phyloP scores from a whole-genome alignment of 208 protist genomes.

The Crithidia brevicula region DNA sequence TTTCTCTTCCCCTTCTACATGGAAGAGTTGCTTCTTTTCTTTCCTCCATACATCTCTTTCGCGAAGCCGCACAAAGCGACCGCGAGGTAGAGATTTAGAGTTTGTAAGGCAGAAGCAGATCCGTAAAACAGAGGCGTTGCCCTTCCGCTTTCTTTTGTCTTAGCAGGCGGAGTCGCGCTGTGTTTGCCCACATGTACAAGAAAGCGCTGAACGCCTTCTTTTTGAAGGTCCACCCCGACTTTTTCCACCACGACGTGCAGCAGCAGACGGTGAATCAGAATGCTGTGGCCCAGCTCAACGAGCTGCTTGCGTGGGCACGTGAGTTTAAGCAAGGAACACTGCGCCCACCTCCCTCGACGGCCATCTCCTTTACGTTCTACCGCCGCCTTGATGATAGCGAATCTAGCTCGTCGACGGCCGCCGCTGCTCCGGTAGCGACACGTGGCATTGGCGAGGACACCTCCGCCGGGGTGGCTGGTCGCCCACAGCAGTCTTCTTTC shows the following conservation, averaged over 20 bases:
- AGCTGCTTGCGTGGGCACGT: conserved; percentile 89
- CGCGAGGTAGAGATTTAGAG: too few species aligned
- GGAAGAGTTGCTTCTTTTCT: too few species aligned
- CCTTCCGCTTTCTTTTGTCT: conserved; percentile 20
- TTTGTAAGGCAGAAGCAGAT: too few species aligned
- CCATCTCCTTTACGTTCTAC: conserved; percentile 87
- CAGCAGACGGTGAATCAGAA: conserved; percentile 86
- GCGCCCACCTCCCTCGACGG: conserved; percentile 72
- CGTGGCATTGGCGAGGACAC: conserved; percentile 4
- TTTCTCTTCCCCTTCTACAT: too few species aligned
- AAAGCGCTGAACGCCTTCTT: conserved; percentile 92
- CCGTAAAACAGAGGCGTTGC: too few species aligned
- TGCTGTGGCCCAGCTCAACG: conserved; percentile 90
- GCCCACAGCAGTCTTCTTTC: conserved; percentile 24
- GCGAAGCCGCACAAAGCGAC: too few species aligned
- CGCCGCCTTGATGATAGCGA: conserved; percentile 55
- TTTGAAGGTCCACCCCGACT: conserved; percentile 93
- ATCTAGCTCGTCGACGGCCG: background rate
- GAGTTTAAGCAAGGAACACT: conserved; percentile 82
- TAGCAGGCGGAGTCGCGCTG: background rate
- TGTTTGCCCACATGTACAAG: conserved; percentile 91
- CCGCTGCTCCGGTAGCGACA: background rate
- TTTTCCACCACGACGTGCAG: conserved; percentile 83
- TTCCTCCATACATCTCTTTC: too few species aligned
- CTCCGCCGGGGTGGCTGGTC: background rate